phyloP scores from a whole-genome alignment of 2,329 filamentous ascomycete species.

The Thelonectria olida region DNA sequence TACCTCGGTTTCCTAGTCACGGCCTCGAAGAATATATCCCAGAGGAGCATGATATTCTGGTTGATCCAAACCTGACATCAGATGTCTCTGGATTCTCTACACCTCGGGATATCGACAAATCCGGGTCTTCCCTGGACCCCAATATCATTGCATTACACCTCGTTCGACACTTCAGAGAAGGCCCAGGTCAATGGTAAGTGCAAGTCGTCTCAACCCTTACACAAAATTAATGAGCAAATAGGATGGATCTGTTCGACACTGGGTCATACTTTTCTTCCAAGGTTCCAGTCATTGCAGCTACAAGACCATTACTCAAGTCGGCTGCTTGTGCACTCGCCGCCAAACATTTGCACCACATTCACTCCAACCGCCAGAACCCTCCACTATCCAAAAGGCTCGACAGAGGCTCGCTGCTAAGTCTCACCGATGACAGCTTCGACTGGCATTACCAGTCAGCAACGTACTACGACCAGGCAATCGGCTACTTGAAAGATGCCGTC shows the following conservation, averaged over 20 bases:
- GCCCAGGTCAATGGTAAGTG: conserved; percentile 30
- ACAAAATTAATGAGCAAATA: neutral
- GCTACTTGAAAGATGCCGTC: conserved; percentile 25
- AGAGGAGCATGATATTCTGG: neutral
- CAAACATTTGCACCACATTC: conserved; percentile 25
- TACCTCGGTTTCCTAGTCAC: neutral
- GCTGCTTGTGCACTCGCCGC: conserved; percentile 33
- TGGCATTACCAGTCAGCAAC: conserved; percentile 35
- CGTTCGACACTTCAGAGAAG: conserved; percentile 32
- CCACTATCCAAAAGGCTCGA: neutral
- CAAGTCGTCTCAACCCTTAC: rapidly evolving
- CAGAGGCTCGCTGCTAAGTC: neutral
- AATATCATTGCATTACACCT: conserved; percentile 23
- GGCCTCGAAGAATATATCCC: neutral
- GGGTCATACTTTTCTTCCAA: conserved; percentile 36
- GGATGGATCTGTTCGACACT: conserved; percentile 39
- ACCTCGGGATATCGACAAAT: neutral
- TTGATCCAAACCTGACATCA: neutral
- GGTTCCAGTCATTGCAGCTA: conserved; percentile 34
- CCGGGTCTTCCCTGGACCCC: neutral
- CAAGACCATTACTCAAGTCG: conserved; percentile 25
- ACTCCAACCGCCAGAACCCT: neutral
- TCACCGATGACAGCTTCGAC: conserved; percentile 10
- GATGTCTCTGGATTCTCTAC: neutral
- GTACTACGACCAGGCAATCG: conserved; percentile 34